Base-by-base conservation (phyloP, 306 rosid genomes). In the Vachellia collinsii region DNA sequence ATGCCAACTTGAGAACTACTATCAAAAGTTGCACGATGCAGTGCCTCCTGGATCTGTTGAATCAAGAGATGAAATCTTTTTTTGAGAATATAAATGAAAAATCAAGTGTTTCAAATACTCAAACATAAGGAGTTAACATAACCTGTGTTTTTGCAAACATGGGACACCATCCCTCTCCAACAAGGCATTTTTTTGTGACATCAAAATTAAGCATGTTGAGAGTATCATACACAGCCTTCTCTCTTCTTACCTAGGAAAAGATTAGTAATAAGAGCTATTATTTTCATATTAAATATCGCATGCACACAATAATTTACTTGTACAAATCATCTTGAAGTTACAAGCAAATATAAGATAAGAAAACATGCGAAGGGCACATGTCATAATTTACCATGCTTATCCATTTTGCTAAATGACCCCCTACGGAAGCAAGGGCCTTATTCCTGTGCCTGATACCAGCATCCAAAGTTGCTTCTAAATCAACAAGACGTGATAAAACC, bases 81-180 rank as follows among this genome's bases (percentile, higher is more conserved):
- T 51, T 53, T 38, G 44, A 75, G 25, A 83, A 74, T 19, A 69
- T 44, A 75, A 62, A 74, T 68, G 14, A 78, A 66, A 44, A 70
- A 41, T 70, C 54, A 43, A 71, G 56, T 39, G 20, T 17, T 44
- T 67, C 34, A 36, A 67, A 74, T 17, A 46, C 22, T 16, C 16
- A 58, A 59, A 79, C 50, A 44, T 34, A 4, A 37, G 8, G 22
- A 29, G 68, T 69, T 39, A 41, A 70, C 13, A 59, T 56, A 79
- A 93, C 98, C 98, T 90, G 85, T 41, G 87, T 3, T 86, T 86
- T 90, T 48, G 97, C 94, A 87, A 89, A 91, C 42, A 92, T 80
- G 61, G 97, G 98, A 75, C 94, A 93, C 98, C 98, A 93, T 54
- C 94, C 97, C 86, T 91, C 98, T 75, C 97, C 98, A 73, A 93